Evolutionary conservation across 2,329 filamentous ascomycete species (phyloP), one percentile per base, ranked within the genome.

Genomic region (Apiospora malaysiana): DNA sequence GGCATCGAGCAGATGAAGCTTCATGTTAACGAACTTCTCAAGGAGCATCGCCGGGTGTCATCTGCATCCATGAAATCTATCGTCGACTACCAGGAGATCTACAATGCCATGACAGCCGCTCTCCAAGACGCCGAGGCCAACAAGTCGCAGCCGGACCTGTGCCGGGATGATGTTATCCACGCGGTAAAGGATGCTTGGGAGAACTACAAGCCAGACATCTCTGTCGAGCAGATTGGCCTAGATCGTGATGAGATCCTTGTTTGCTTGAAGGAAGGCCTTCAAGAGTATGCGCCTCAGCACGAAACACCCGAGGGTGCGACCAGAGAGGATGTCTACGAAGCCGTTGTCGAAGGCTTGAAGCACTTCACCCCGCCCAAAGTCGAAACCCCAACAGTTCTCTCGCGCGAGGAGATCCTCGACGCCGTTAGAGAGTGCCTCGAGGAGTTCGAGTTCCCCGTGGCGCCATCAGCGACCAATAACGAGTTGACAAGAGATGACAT

Each of bases 131-230:
- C 89, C 6, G 85, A 90, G 70, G 83, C 85, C 2, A 82, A 80
- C 42, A 82, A 86, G 74, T 80, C 85, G 68, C 84, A 82, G 47
- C 83, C 82, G 12, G 82, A 84, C n/a, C 82, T 94, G 66, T 91
- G 90, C 76, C 90, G 93, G 74, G 94, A 97, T 67, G 94, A 97
- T 71, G 93, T 98, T 46, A 88, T 98, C 1, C 88, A 93, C 40
- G 94, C 95, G 3, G 93, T 98, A 18, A 91, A 91, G 75, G 94
- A 97, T 75, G 95, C 95, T 0, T 97, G 94, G 90, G 95, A 98
- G 78, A 93, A 91, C 69, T 97, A 97, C 82, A 97, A 97, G 82
- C 95, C 95, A 0, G 94, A 98, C 76, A 94, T 97, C 68, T 92
- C 97, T 76, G 87, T 97, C 5, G 92, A 97, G 76, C 94, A 97